Evolutionary conservation across 495 filamentous ascomycete species (phyloP).

Genomic region (Apodospora peruviana): DNA sequence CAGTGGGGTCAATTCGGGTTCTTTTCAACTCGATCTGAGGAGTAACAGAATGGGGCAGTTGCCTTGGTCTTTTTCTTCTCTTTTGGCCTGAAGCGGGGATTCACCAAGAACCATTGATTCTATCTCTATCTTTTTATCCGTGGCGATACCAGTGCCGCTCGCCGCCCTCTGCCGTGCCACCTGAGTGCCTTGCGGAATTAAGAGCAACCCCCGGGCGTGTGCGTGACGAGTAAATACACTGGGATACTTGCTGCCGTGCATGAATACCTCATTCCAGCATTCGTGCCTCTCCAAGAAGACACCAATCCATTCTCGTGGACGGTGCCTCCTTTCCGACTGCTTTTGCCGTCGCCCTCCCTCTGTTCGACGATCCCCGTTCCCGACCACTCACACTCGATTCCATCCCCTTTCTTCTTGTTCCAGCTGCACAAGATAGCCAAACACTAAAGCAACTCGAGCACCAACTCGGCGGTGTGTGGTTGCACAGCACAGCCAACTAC

Average conservation of each 20-base stretch:
- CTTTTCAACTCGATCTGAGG: too few relatives aligned
- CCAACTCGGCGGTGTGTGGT: slow-evolving; percentile 25
- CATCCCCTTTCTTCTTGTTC: slow-evolving; percentile 1
- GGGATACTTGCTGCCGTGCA: slow-evolving; percentile 22
- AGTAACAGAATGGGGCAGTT: background rate
- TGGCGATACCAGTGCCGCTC: too few relatives aligned
- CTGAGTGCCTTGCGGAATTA: slow-evolving; percentile 14
- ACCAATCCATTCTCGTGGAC: slow-evolving; percentile 7
- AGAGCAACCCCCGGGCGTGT: too few relatives aligned
- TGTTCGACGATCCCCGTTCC: slow-evolving; percentile 18
- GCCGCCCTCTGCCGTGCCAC: slow-evolving; percentile 8
- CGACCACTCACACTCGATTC: slow-evolving; percentile 18
- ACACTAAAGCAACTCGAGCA: slow-evolving; percentile 11
- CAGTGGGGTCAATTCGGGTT: too few relatives aligned
- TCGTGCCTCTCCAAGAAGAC: background rate
- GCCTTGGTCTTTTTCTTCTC: background rate
- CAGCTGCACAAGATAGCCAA: slow-evolving; percentile 10
- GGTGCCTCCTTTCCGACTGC: slow-evolving; percentile 6
- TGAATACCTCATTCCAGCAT: slow-evolving; percentile 18
- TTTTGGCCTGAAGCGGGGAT: too few relatives aligned
- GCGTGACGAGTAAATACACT: slow-evolving; percentile 7
- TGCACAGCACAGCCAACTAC: slow-evolving; percentile 23
- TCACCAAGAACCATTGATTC: too few relatives aligned
- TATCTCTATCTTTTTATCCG: too few relatives aligned
- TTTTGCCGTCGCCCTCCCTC: slow-evolving; percentile 15